Conservation (phyloP, 495 filamentous ascomycete genomes). For the Penicillium paxilli region DNA sequence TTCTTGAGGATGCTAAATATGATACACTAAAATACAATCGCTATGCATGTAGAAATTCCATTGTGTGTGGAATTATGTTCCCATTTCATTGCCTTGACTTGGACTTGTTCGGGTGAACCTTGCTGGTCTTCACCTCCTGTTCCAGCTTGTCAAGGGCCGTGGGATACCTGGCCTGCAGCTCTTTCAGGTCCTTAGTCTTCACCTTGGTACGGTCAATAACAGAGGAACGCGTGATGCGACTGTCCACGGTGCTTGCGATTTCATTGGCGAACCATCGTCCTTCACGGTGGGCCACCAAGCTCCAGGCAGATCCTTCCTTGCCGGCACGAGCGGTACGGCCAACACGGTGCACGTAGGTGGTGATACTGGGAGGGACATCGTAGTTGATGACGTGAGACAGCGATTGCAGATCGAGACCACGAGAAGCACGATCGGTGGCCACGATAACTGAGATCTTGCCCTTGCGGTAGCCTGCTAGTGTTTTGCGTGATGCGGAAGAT, state of each 20-base stretch:
- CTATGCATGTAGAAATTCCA: slow-evolving; percentile 10
- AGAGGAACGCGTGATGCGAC: slow-evolving; percentile 42
- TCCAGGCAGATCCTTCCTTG: slow-evolving; percentile 76
- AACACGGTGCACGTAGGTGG: slow-evolving; percentile 88
- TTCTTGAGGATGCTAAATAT: neutral
- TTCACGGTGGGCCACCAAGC: slow-evolving; percentile 73
- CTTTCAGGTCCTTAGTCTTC: slow-evolving; percentile 39
- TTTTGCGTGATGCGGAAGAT: slow-evolving; percentile 61
- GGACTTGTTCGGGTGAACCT: neutral
- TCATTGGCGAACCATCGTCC: slow-evolving; percentile 85
- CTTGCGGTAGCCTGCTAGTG: slow-evolving; percentile 60
- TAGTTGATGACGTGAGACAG: slow-evolving; percentile 91
- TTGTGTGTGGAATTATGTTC: neutral
- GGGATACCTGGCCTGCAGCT: slow-evolving; percentile 59
- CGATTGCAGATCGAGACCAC: slow-evolving; percentile 82
- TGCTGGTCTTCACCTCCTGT: slow-evolving; percentile 35
- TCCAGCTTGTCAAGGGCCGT: slow-evolving; percentile 54
- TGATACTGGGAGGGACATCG: slow-evolving; percentile 78
- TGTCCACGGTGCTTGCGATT: slow-evolving; percentile 52
- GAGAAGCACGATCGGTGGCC: slow-evolving; percentile 87
- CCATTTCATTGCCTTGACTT: neutral
- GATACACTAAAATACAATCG: slow-evolving; percentile 7
- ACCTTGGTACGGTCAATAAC: slow-evolving; percentile 48
- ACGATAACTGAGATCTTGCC: slow-evolving; percentile 73
- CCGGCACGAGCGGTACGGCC: slow-evolving; percentile 89